Evolutionary conservation across 805 yeast species (phyloP).

Genomic region (Saturnispora silvae): DNA sequence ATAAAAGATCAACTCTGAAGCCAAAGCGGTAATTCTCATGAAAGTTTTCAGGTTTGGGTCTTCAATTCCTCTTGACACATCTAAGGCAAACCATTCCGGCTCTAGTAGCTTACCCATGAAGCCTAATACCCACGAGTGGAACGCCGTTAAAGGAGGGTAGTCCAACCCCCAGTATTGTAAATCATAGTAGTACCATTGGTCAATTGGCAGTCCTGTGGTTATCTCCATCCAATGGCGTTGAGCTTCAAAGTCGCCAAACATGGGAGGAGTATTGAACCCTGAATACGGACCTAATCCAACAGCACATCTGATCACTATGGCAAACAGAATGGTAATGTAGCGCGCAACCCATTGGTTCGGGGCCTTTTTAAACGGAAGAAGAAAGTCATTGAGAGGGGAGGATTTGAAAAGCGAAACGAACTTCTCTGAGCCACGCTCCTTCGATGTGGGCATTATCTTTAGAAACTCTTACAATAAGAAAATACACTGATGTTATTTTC

Average conservation of each 20-base stretch:
- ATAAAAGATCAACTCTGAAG: slow-evolving; percentile 64
- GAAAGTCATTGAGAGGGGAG: slow-evolving; percentile 67
- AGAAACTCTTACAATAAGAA: too few relatives aligned
- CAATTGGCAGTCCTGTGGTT: slow-evolving; percentile 63
- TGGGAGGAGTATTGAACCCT: slow-evolving; percentile 61
- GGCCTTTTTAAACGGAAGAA: slow-evolving; percentile 70
- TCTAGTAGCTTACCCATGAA: slow-evolving; percentile 55
- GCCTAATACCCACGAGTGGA: slow-evolving; percentile 77
- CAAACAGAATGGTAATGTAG: slow-evolving; percentile 61
- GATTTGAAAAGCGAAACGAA: slow-evolving; percentile 26
- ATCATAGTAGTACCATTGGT: slow-evolving; percentile 83
- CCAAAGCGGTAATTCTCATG: slow-evolving; percentile 73
- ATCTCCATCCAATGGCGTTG: slow-evolving; percentile 98
- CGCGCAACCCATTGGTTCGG: slow-evolving; percentile 88
- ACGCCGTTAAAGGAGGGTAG: slow-evolving; percentile 95
- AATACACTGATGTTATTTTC: too few relatives aligned
- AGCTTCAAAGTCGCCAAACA: slow-evolving; percentile 94
- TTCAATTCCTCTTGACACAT: slow-evolving; percentile 69
- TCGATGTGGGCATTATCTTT: too few relatives aligned
- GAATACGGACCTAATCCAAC: slow-evolving; percentile 85
- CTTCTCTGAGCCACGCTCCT: slow-evolving; percentile 10
- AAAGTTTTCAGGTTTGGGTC: slow-evolving; percentile 55
- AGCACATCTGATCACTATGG: slow-evolving; percentile 69
- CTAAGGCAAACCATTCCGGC: slow-evolving; percentile 66
- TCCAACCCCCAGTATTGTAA: slow-evolving; percentile 93